A percentile compares a stretch with the other conserved stretches of the same genome.
phyloP scores from a whole-genome alignment of 371 early-diverging fungal genomes.

The Apophysomyces ossiformis region DNA sequence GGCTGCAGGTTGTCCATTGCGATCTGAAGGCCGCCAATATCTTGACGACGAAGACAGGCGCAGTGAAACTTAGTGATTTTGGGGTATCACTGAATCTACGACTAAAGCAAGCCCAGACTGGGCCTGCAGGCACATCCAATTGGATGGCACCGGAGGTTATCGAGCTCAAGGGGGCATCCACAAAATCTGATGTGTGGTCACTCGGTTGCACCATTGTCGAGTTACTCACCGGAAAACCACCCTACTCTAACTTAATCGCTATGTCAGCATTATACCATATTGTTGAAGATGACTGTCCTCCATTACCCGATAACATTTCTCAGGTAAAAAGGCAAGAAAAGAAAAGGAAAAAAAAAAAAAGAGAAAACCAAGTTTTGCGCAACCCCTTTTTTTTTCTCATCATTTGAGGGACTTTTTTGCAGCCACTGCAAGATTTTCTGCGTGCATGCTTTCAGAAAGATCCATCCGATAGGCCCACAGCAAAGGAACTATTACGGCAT shows the following conservation, averaged over 20 bases:
- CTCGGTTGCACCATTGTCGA: constrained; percentile 91
- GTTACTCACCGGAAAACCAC: constrained; percentile 85
- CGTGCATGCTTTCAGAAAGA: constrained; percentile 79
- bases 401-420: constrained; percentile 5
- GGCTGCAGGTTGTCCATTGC: constrained; percentile 80
- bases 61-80: constrained; percentile 93
- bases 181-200: constrained; percentile 88
- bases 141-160: constrained; percentile 99
- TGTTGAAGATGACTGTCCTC: constrained; percentile 85
- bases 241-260: constrained; percentile 78
- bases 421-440: constrained; percentile 72
- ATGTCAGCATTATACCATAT: constrained; percentile 91
- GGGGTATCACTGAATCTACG: constrained; percentile 86
- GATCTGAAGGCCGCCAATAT: constrained; percentile 97
- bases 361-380: too few relatives aligned
- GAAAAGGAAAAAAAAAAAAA: constrained; percentile 2
- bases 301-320: constrained; percentile 77
- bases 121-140: constrained; percentile 90
- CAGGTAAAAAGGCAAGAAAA: constrained; percentile 40
- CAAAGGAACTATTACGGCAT: constrained; percentile 65
- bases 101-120: constrained; percentile 62
- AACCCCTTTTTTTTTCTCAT: neutral
- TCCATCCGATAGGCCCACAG: constrained; percentile 67
- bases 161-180: constrained; percentile 78
- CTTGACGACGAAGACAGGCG: constrained; percentile 88